These are phyloP conservation scores for Metrosideros polymorpha DNA, from an alignment of 441 rosid genomes.

Conservation along the genomic window DNA sequence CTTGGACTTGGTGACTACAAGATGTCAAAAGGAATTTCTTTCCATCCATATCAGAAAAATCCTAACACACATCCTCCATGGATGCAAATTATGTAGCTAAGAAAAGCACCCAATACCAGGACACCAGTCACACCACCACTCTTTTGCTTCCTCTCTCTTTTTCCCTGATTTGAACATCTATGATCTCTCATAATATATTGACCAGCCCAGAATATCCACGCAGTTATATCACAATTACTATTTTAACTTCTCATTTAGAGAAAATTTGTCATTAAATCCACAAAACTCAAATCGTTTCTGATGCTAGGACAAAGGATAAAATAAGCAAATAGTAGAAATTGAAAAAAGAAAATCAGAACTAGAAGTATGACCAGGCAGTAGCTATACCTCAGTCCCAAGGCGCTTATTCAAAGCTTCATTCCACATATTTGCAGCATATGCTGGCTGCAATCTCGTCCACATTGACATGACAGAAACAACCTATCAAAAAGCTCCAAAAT, in stretches of 20 bases:
- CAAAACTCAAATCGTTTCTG: background rate
- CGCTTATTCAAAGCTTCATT: constrained; percentile 94
- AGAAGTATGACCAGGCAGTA: background rate
- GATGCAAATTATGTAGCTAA: background rate
- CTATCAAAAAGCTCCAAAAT: constrained; percentile 26
- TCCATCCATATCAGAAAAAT: background rate
- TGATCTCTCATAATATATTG: background rate
- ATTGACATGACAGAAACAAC: constrained; percentile 97
- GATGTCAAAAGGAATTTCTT: background rate
- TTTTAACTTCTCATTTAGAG: background rate
- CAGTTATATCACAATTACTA: background rate
- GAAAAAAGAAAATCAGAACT: background rate
- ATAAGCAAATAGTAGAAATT: background rate
- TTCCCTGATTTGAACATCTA: background rate
- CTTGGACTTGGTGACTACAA: background rate
- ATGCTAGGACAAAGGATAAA: background rate
- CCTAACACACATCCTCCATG: background rate
- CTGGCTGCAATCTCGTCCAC: constrained; percentile 94
- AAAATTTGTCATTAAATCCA: background rate
- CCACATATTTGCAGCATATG: constrained; percentile 99
- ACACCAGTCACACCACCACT: background rate
- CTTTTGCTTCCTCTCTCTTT: background rate
- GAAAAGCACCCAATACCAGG: background rate
- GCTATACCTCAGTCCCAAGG: constrained; percentile 72
- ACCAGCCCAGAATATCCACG: background rate